Conservation (phyloP, 2,329 filamentous ascomycete genomes). For the Mycosphaerelloides madeirae region DNA sequence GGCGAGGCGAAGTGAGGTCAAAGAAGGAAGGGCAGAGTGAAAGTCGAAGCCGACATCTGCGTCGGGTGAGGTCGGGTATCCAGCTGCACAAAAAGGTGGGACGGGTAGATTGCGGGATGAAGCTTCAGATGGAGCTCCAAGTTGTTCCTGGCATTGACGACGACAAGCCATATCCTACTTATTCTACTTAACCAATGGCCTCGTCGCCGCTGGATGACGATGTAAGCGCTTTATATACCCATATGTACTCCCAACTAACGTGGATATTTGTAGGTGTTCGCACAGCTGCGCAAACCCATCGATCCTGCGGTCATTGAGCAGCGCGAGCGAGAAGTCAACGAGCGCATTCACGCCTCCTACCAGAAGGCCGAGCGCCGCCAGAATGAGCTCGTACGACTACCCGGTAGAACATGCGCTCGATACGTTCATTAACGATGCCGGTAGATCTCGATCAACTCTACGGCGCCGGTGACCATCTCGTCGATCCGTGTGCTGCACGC, state of each 20-base stretch:
- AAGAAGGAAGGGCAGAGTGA: too few relatives aligned
- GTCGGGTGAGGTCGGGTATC: too few relatives aligned
- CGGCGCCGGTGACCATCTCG: slow-evolving; percentile 81
- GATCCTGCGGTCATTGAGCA: slow-evolving; percentile 57
- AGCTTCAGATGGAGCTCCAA: too few relatives aligned
- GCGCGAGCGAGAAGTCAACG: slow-evolving; percentile 57
- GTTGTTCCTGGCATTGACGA: too few relatives aligned
- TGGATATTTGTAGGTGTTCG: slow-evolving; percentile 49
- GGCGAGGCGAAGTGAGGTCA: too few relatives aligned
- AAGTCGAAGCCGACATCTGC: too few relatives aligned
- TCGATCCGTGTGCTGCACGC: slow-evolving; percentile 80
- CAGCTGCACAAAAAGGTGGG: too few relatives aligned
- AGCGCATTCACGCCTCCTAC: slow-evolving; percentile 54
- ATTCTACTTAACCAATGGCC: slow-evolving; percentile 12
- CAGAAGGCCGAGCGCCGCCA: slow-evolving; percentile 60
- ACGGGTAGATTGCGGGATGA: too few relatives aligned
- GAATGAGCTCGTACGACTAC: slow-evolving; percentile 55
- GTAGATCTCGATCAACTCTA: slow-evolving; percentile 75
- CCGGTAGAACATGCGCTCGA: not conserved
- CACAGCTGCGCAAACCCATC: slow-evolving; percentile 53
- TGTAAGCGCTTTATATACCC: slow-evolving; percentile 6
- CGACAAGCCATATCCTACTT: too few relatives aligned
- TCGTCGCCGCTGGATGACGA: slow-evolving; percentile 19
- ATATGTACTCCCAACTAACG: not conserved
- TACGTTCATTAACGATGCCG: not conserved